Conservation (phyloP, 257 asterid genomes). For the Parsonsia alboflavescens region DNA sequence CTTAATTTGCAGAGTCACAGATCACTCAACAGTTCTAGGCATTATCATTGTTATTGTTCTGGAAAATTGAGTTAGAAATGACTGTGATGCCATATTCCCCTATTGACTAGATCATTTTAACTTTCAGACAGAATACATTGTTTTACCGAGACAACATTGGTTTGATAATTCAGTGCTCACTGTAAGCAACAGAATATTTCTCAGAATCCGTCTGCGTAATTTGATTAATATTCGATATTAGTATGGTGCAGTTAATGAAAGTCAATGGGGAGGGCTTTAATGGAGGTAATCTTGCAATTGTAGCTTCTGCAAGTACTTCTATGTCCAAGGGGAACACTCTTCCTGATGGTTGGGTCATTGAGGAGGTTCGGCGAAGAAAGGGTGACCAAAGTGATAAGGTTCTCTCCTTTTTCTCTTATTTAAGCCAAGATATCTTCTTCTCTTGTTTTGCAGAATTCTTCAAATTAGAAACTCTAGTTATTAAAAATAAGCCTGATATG, state of each 20-base stretch:
- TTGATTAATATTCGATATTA: neutral
- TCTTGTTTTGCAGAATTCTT: neutral
- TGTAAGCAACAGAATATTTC: neutral
- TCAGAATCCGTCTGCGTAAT: neutral
- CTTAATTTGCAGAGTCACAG: neutral
- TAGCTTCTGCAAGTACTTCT: constrained; percentile 24
- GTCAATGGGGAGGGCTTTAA: constrained; percentile 28
- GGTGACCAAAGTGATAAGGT: constrained; percentile 43
- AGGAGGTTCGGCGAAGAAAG: constrained; percentile 54
- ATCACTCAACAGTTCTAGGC: neutral
- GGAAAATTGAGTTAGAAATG: neutral
- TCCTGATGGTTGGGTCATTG: constrained; percentile 84
- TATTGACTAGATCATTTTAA: neutral
- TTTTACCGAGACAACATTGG: neutral
- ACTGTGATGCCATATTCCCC: neutral
- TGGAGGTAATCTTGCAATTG: constrained; percentile 29
- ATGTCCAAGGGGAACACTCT: constrained; percentile 29
- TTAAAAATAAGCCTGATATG: neutral
- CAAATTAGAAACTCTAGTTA: neutral
- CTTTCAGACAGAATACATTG: neutral
- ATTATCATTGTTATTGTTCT: neutral
- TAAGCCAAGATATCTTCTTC: neutral
- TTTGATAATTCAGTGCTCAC: neutral
- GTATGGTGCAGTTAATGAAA: constrained; percentile 20
- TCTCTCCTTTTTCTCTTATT: constrained; percentile 14